phyloP scores from a whole-genome alignment of 2,329 filamentous ascomycete species.

The Verticillium isaacii region DNA sequence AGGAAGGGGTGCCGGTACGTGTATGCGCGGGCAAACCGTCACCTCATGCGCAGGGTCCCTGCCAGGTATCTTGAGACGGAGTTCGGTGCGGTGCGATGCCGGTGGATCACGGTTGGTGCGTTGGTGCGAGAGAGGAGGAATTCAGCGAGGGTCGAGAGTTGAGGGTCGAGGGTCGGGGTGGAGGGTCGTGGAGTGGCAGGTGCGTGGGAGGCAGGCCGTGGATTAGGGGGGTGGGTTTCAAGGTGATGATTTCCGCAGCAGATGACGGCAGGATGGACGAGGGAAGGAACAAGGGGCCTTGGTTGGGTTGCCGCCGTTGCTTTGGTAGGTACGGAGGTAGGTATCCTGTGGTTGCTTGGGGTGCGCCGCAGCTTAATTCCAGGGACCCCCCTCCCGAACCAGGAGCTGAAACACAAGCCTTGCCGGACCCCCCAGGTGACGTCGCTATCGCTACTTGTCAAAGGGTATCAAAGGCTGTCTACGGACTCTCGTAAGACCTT shows the following conservation, averaged over 20 bases:
- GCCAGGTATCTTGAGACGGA: not conserved
- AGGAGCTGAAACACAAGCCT: not conserved
- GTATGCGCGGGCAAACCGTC: not conserved
- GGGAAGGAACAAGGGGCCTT: not conserved
- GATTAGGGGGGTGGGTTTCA: slow-evolving; percentile 2
- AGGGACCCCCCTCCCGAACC: not conserved
- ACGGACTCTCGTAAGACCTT: not conserved
- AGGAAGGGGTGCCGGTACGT: not conserved
- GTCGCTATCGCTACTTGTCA: not conserved
- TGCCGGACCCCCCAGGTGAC: not conserved
- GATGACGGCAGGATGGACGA: not conserved
- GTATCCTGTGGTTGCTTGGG: not conserved
- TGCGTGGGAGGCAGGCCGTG: not conserved
- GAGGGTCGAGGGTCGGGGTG: not conserved
- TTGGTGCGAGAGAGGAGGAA: no score
- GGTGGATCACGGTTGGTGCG: not conserved
- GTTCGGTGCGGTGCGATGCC: not conserved
- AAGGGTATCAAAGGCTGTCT: no score
- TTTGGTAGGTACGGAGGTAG: not conserved
- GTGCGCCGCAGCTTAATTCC: not conserved
- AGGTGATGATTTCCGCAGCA: slow-evolving; percentile 4
- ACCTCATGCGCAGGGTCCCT: not conserved
- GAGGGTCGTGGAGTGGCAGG: not conserved
- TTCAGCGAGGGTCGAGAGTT: not conserved
- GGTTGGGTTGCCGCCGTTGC: slow-evolving; percentile 1